Percentiles rank a stretch among this genome's conserved stretches.
phyloP scores from a whole-genome alignment of 2,329 filamentous ascomycete species.

The Didymella arachidicola region DNA sequence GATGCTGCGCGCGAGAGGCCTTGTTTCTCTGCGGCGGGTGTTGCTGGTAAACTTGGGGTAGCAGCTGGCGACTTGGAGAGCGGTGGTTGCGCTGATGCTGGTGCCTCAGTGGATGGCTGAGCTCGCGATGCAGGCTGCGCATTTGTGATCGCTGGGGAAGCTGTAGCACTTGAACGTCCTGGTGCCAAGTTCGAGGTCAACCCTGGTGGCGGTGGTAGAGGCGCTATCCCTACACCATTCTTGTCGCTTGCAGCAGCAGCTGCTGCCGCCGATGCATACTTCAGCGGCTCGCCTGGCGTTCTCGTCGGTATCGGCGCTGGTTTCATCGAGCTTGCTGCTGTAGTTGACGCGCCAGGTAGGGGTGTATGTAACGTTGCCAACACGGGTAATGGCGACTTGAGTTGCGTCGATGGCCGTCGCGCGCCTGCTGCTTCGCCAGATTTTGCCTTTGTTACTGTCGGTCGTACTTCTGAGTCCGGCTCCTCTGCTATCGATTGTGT shows the following conservation, averaged over 20 bases:
- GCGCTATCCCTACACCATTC: conserved; percentile 87
- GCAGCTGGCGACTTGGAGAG: conserved; percentile 58
- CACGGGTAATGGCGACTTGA: conserved; percentile 93
- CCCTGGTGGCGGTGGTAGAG: conserved; percentile 87
- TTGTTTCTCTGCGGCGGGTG: conserved; percentile 58
- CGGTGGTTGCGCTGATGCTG: conserved; percentile 38
- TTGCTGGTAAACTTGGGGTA: conserved; percentile 55
- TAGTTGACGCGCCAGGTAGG: conserved; percentile 67
- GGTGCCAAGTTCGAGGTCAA: conserved; percentile 32
- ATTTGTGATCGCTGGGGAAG: conserved; percentile 58
- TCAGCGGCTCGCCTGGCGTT: conserved; percentile 86
- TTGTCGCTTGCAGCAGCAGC: conserved; percentile 91
- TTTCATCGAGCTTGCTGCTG: conserved; percentile 78
- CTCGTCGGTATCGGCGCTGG: conserved; percentile 86
- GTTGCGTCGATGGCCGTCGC: conserved; percentile 82
- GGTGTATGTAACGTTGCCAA: conserved; percentile 87
- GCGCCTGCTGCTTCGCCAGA: conserved; percentile 66
- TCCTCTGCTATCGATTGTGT: conserved; percentile 92
- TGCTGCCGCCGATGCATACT: conserved; percentile 95
- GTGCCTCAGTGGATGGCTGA: conserved; percentile 49
- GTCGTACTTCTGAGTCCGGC: conserved; percentile 65
- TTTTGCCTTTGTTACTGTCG: conserved; percentile 62
- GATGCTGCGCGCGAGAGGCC: conserved; percentile 39
- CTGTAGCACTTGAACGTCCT: conserved; percentile 61
- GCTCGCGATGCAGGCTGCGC: conserved; percentile 52